These are phyloP conservation scores for Nakaseomyces bracarensis DNA, from an alignment of 1,139 yeast species.

Conservation along the genomic window DNA sequence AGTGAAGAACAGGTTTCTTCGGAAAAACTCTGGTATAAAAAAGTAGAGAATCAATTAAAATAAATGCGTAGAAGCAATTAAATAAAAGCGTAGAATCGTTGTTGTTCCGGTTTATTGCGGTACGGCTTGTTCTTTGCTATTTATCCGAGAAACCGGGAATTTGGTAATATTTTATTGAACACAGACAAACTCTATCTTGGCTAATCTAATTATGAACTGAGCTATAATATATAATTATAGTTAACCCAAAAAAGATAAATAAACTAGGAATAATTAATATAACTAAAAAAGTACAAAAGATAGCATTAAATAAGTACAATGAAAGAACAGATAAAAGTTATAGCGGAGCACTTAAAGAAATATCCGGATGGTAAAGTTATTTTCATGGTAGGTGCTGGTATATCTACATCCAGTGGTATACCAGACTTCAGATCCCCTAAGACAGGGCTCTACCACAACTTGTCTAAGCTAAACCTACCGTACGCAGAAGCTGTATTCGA, in stretches of 20 bases:
- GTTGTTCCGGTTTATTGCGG: neutral
- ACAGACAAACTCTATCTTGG: no score
- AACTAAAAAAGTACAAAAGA: no score
- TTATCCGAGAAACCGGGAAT: neutral
- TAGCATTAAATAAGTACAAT: no score
- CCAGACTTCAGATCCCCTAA: constrained; percentile 92
- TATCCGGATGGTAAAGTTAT: constrained; percentile 30
- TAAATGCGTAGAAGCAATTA: no score
- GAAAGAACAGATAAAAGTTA: constrained; percentile 10
- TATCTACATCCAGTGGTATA: constrained; percentile 85
- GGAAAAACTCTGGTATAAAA: neutral
- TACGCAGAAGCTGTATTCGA: constrained; percentile 95
- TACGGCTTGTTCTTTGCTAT: no score
- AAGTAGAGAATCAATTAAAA: neutral
- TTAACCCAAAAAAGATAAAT: no score
- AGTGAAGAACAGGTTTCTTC: no score
- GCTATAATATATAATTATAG: no score
- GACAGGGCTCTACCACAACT: constrained; percentile 81
- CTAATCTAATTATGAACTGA: no score
- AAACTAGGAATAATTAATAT: no score
- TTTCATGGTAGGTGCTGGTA: constrained; percentile 76
- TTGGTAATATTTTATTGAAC: no score
- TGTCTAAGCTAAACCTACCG: constrained; percentile 67
- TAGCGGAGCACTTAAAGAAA: constrained; percentile 20
- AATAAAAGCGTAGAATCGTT: no score